Evolutionary conservation across 2,329 filamentous ascomycete genomes (phyloP), one percentile per base, ranked within the genome.

Genomic region (Neofusicoccum sp.): DNA sequence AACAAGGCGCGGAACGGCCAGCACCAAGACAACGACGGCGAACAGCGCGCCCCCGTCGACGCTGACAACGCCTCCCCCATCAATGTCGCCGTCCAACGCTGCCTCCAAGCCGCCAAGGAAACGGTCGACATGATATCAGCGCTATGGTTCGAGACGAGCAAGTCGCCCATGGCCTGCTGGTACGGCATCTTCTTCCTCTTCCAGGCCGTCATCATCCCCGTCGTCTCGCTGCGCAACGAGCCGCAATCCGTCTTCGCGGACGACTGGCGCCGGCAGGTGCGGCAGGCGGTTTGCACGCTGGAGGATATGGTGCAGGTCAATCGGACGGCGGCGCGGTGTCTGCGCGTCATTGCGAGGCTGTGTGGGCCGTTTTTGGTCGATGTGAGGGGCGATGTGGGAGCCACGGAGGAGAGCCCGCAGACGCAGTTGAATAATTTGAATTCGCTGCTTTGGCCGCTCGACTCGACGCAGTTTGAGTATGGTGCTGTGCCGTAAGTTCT

Each of bases 151-250:
- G 33, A 2, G 5, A 33, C 47, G 9, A 16, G 29, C 28, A 43
- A 43, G 5, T 44, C 36, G 3, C 45, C 58, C 8, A 61, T 61
- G 58, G 58, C 58, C n/a, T 61, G 58, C 37, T 61, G 58, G 58
- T 61, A 61, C 58, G 58, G 58, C 49, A 62, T 54, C 6, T 68
- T 64, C 66, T 83, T 83, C 63, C 72, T 83, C 3, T 83, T 83
- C 62, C 81, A 83, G 61, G 80, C 81, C 0, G 78, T 77, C 2
- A 70, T 83, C 16, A 82, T 83, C 8, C 81, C 80, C 1, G 78
- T 77, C 48, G 78, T 82, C 7, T 82, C 79, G 62, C 73, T 83
- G 4, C 78, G 80, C 7, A 81, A 80, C 62, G 71, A 78, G 6
- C 78, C 80, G 0, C 65, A 68, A 5, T 76, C 78, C 1, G 60